Evolutionary conservation across 768 basidiomycete species (phyloP).

Genomic region (Lactarius hengduanensis): DNA sequence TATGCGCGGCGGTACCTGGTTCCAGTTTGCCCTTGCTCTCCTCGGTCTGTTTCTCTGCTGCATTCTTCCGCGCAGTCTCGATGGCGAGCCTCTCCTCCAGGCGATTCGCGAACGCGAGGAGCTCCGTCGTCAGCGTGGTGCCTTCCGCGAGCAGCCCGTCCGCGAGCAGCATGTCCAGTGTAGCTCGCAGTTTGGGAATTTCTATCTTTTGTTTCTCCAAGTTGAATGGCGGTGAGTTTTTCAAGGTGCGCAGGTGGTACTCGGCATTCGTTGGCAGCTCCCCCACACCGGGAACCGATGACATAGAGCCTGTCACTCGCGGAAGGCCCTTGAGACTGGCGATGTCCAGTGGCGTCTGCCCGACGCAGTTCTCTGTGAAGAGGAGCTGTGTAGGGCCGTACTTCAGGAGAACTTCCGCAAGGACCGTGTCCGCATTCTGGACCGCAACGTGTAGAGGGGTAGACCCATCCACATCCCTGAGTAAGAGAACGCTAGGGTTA

Average conservation of each 20-base stretch:
- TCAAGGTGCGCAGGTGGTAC: neutral
- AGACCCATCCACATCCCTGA: slow-evolving; percentile 49
- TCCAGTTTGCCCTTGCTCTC: neutral
- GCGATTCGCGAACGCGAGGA: slow-evolving; percentile 14
- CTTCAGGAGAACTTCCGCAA: slow-evolving; percentile 42
- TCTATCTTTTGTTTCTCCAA: slow-evolving; percentile 20
- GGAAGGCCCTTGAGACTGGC: slow-evolving; percentile 28
- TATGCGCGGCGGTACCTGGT: neutral
- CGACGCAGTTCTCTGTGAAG: slow-evolving; percentile 46
- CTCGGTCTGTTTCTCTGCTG: neutral
- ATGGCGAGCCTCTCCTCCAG: slow-evolving; percentile 17
- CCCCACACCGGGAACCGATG: neutral
- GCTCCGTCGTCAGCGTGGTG: slow-evolving; percentile 18
- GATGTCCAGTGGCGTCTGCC: slow-evolving; percentile 35
- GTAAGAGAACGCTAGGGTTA: slow-evolving; percentile 36
- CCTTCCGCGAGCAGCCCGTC: slow-evolving; percentile 17
- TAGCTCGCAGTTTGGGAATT: slow-evolving; percentile 23
- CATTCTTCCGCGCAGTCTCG: neutral
- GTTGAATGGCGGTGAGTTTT: slow-evolving; percentile 1
- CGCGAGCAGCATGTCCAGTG: slow-evolving; percentile 17
- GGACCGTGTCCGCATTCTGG: slow-evolving; percentile 36
- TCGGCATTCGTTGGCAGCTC: neutral
- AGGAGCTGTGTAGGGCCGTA: slow-evolving; percentile 42
- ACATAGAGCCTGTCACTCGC: neutral
- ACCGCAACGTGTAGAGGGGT: slow-evolving; percentile 53